These are phyloP conservation scores for Colletotrichum sp. DNA, from an alignment of 2,329 filamentous ascomycete genomes.

Conservation along the genomic window DNA sequence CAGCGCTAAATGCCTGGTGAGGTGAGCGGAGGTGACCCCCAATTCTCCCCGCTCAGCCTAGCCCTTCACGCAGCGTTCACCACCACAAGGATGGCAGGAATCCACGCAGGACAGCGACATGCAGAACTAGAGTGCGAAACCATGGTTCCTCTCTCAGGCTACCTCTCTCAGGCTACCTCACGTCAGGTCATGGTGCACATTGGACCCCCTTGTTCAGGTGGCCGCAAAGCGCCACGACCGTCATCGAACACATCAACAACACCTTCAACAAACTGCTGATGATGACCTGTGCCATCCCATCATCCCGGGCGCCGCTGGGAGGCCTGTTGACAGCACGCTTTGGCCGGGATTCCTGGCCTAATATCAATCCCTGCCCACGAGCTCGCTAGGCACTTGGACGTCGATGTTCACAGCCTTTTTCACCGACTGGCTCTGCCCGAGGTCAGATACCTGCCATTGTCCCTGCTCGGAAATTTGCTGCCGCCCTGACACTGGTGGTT, in stretches of 20 bases:
- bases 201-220: not conserved
- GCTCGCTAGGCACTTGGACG: not conserved
- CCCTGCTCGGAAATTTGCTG: slow-evolving; percentile 13
- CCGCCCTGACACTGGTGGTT: not conserved
- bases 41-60: not conserved
- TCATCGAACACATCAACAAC: not conserved
- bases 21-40: slow-evolving; percentile 6
- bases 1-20: slow-evolving; percentile 9
- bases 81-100: not conserved
- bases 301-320: slow-evolving; percentile 1
- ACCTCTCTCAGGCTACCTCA: slow-evolving; percentile 2
- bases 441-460: not conserved
- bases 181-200: not conserved
- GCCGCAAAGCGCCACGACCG: not conserved
- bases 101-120: not conserved
- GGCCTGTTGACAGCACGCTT: not conserved
- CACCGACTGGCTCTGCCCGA: not conserved
- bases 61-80: not conserved
- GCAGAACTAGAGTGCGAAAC: not conserved
- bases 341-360: not conserved
- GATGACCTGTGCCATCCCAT: not conserved
- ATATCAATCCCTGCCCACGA: slow-evolving; percentile 1
- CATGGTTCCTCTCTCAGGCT: not conserved
- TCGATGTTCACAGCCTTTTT: not conserved
- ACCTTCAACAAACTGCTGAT: not conserved